Evolutionary conservation across 2,329 filamentous ascomycete species (phyloP), one percentile per base, ranked within the genome.

Genomic region (Cladophialophora bantiana): DNA sequence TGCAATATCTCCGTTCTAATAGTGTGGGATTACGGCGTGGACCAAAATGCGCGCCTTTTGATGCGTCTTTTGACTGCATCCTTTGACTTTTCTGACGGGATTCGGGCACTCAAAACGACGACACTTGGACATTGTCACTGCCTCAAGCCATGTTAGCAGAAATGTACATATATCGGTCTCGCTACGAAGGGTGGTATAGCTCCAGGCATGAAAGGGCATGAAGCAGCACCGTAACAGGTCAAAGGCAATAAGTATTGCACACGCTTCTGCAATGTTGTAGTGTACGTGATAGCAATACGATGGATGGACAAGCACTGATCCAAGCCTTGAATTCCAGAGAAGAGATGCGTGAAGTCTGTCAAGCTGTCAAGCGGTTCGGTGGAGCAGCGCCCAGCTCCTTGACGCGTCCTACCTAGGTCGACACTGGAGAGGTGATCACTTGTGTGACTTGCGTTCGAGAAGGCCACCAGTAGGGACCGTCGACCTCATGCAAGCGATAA

Each of bases 1-100:
- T 20, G 60, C 20, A 53, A 66, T 64, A 61, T 64, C 52, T 59
- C 31, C 61, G 67, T 66, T 66, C 40, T 68, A 68, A 68, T 68
- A 68, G 48, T 63, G 31, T 57, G 52, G 45, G 45, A 50, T 50
- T 50, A 50, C 3, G 45, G 45, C 45, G 45, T 26, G 45, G 26
- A 50, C n/a, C 45, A 50, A 50, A 50, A 50, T 26, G 45, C 20
- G 45, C 20, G 55, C 56, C 53, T 62, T 61, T 38, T 52, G 55
- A 4, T 65, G 70, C 70, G 65, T 62, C 59, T 54, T 42, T 57
- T 54, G 56, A 55, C 68, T 68, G 68, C 66, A 62, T 40, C 52
- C 54, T 70, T 55, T 68, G 68, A 68, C 12, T 67, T 70, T 59
- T 59, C 42, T 56, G 67, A 65, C 56, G 59, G 20, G 26, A 57